Conservation (phyloP, 2,329 filamentous ascomycete species). For the Pseudocercospora macadamiae region DNA sequence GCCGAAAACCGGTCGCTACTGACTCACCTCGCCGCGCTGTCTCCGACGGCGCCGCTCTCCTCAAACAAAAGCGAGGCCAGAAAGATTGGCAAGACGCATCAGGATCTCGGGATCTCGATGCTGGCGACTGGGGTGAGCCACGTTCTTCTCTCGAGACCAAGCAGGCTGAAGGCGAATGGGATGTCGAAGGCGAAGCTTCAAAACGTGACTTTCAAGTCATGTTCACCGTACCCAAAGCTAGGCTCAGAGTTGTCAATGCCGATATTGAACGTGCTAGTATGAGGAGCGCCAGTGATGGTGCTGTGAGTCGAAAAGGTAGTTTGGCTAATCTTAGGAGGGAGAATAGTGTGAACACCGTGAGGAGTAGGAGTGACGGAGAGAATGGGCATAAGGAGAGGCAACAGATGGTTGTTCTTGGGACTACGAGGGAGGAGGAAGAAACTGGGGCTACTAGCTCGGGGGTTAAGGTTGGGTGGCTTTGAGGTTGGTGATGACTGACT, state of each 20-base stretch:
- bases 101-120: constrained; percentile 36
- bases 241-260: constrained; percentile 85
- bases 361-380: constrained; percentile 22
- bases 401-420: constrained; percentile 1
- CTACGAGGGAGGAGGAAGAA: constrained; percentile 7
- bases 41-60: constrained; percentile 47
- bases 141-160: constrained; percentile 29
- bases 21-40: constrained; percentile 45
- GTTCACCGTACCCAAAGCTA: constrained; percentile 90
- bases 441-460: not conserved
- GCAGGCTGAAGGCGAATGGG: constrained; percentile 51
- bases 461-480: not conserved
- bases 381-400: constrained; percentile 3
- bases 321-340: constrained; percentile 16
- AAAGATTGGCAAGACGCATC: constrained; percentile 39
- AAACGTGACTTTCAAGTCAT: constrained; percentile 62
- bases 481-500: not conserved
- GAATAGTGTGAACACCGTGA: constrained; percentile 20
- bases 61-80: constrained; percentile 46
- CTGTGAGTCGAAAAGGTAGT: constrained; percentile 27
- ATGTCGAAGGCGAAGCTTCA: constrained; percentile 53
- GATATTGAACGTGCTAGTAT: constrained; percentile 53
- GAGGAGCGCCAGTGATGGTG: constrained; percentile 39
- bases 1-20: constrained; percentile 6
- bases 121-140: constrained; percentile 40